phyloP scores from a whole-genome alignment of 768 basidiomycete species.

The Suillus luteus region DNA sequence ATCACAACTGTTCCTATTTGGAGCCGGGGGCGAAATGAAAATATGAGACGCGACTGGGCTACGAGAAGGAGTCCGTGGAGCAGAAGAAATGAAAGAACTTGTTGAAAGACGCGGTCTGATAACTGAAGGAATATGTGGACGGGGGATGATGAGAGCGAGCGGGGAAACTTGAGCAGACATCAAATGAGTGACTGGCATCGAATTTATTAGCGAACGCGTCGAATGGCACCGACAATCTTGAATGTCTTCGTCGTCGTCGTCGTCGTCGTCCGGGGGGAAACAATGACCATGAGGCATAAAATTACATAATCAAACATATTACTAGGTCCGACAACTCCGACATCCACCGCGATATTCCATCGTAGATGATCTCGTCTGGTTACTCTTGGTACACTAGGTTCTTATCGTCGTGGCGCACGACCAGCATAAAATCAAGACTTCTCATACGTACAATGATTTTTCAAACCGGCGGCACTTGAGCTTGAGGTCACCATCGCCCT shows the following conservation, averaged over 20 bases:
- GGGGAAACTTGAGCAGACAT: slow-evolving; percentile 50
- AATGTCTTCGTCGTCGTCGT: slow-evolving; percentile 2
- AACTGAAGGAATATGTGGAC: slow-evolving; percentile 48
- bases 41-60: slow-evolving; percentile 57
- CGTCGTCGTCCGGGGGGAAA: slow-evolving; percentile 1
- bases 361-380: too few relatives aligned
- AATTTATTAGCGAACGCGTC: background rate
- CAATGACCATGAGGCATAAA: background rate
- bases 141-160: slow-evolving; percentile 64
- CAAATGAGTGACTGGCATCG: slow-evolving; percentile 54
- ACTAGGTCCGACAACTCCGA: slow-evolving; percentile 5
- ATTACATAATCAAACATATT: slow-evolving; percentile 1
- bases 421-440: background rate
- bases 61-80: slow-evolving; percentile 62
- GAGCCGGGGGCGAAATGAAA: slow-evolving; percentile 45
- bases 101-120: slow-evolving; percentile 49
- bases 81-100: slow-evolving; percentile 32
- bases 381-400: too few relatives aligned
- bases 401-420: background rate
- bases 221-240: slow-evolving; percentile 2
- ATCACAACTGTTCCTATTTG: slow-evolving; percentile 67
- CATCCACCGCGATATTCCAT: too few relatives aligned
- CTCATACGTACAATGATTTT: background rate
- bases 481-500: background rate
- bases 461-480: background rate